Evolutionary conservation across 805 yeast genomes (phyloP), one percentile per base, ranked within the genome.

Genomic region (Starmerella bacillaris): DNA sequence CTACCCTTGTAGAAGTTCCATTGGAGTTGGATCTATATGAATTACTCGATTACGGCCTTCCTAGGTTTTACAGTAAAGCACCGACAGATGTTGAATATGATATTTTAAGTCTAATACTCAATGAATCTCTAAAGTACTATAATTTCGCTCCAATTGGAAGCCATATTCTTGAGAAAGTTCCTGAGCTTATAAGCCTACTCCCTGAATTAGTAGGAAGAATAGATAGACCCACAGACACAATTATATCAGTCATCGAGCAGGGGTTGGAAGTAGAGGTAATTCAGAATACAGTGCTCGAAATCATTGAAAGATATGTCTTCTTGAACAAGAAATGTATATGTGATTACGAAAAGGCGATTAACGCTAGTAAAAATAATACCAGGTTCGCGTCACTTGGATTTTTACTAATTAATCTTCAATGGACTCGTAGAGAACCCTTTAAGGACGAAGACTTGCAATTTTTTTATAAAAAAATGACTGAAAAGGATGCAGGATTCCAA

Each of bases 371-470:
- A 14, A 16, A 14, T 18, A 14, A 24, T 5, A 26, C 29, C 7
- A 15, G 14, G 12, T 38, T 31, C 32, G 21, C 18, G 5, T 18
- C 20, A 9, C 31, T 38, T 5, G 41, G 41, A 4, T 28, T 35
- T 11, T 22, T 22, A 3, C 14, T 28, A 15, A 34, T 27, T 15
- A 36, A 37, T 21, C 18, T 27, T 4, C 8, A 16, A 18, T 37
- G 39, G 39, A 33, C 26, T 16, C 19, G 20, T 3, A 27, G 28
- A 5, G 4, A 3, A 15, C 3, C 11, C 4, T 24, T 3, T 7
- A 18, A 4, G 15, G 21, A 21, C 18, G 12, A 4, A 4, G 6
- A 7, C 14, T 21, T 43, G 11, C 12, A 29, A 1, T 8, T 30
- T 5, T 24, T 34, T 11, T 15, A 33, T 8, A 18, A 24, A 9